phyloP scores from a whole-genome alignment of 2,329 filamentous ascomycete genomes.

The Aspergillus transmontanensis region DNA sequence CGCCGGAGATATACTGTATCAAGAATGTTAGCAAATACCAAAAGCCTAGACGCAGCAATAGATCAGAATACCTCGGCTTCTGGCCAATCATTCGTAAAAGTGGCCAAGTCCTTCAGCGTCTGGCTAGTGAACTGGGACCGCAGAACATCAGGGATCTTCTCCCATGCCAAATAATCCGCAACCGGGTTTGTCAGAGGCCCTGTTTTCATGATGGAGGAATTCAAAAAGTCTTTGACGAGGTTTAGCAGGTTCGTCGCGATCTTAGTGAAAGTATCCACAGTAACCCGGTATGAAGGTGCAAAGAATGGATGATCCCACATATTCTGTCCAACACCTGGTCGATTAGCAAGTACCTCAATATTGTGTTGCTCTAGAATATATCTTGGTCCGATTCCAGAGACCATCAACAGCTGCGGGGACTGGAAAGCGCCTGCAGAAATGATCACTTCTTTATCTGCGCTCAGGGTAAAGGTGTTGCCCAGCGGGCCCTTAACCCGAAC shows the following conservation, averaged over 20 bases:
- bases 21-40: background rate
- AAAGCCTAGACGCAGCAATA: background rate
- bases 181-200: conserved; percentile 13
- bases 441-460: conserved; percentile 50
- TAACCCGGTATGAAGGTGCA: conserved; percentile 34
- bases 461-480: conserved; percentile 46
- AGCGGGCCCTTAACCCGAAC: conserved; percentile 43
- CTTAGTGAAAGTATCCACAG: conserved; percentile 29
- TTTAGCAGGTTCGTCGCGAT: conserved; percentile 8
- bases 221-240: background rate
- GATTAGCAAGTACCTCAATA: conserved; percentile 16
- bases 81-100: conserved; percentile 33
- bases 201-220: conserved; percentile 20
- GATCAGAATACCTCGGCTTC: conserved; percentile 21
- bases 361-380: conserved; percentile 17
- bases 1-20: conserved; percentile 24
- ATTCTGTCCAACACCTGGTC: conserved; percentile 34
- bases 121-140: conserved; percentile 14
- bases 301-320: conserved; percentile 47
- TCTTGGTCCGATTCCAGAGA: conserved; percentile 49
- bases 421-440: conserved; percentile 54
- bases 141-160: conserved; percentile 23
- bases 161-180: conserved; percentile 22
- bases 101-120: conserved; percentile 15
- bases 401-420: conserved; percentile 54